phyloP scores from a whole-genome alignment of 495 filamentous ascomycete genomes.

The Cairneyella variabilis region DNA sequence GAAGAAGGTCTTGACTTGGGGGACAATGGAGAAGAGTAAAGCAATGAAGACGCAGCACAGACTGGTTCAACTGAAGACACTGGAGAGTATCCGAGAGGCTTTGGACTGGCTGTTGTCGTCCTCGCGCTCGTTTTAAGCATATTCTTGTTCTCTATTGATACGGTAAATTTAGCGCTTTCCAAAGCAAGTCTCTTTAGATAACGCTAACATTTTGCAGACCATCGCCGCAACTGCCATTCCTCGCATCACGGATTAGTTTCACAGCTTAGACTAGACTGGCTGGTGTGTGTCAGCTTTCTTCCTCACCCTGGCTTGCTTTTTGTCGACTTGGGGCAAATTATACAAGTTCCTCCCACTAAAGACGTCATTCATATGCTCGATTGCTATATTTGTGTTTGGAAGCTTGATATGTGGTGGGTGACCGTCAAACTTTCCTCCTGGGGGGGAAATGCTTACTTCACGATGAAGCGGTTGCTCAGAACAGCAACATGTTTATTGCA shows the following conservation, averaged over 20 bases:
- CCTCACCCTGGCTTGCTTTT: slow-evolving; percentile 36
- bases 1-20: background rate
- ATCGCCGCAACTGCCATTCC: slow-evolving; percentile 53
- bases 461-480: slow-evolving; percentile 48
- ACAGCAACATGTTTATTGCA: slow-evolving; percentile 50
- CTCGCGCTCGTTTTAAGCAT: slow-evolving; percentile 42
- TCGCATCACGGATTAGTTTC: slow-evolving; percentile 40
- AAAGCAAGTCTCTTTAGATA: background rate
- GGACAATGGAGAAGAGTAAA: background rate
- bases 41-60: background rate
- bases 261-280: slow-evolving; percentile 36
- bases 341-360: slow-evolving; percentile 43
- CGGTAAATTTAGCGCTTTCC: background rate
- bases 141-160: slow-evolving; percentile 58
- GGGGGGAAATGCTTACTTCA: slow-evolving; percentile 36
- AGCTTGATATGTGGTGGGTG: slow-evolving; percentile 51
- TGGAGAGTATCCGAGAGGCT: slow-evolving; percentile 37
- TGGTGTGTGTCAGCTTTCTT: slow-evolving; percentile 50
- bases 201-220: slow-evolving; percentile 32
- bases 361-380: slow-evolving; percentile 39
- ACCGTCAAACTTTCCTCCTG: slow-evolving; percentile 25
- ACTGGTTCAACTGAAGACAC: background rate
- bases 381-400: slow-evolving; percentile 47
- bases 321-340: slow-evolving; percentile 42
- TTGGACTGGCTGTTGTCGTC: slow-evolving; percentile 41